Evolutionary conservation across 345 rosid species (phyloP).

Genomic region (Brassica carinata): DNA sequence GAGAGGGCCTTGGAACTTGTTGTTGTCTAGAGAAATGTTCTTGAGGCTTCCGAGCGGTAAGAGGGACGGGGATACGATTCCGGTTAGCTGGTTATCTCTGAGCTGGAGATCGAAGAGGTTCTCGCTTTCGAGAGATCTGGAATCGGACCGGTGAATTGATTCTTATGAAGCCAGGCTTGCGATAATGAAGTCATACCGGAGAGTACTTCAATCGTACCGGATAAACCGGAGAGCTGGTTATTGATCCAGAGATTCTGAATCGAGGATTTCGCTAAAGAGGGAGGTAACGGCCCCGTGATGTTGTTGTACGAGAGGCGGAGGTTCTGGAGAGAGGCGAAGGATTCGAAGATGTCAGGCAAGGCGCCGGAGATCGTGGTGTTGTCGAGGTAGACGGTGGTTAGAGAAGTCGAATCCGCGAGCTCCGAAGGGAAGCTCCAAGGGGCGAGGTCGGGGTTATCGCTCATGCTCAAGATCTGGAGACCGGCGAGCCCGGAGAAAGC

Average conservation of each 20-base stretch:
- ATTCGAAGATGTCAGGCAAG: conserved; percentile 61
- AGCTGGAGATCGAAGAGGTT: conserved; percentile 66
- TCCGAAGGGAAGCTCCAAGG: conserved; percentile 70
- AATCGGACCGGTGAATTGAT: conserved; percentile 68
- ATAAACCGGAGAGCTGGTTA: conserved; percentile 57
- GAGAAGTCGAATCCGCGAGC: conserved; percentile 45
- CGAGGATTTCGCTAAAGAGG: conserved; percentile 49
- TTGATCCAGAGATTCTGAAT: conserved; percentile 69
- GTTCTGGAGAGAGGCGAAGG: conserved; percentile 48
- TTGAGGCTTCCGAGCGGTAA: conserved; percentile 40
- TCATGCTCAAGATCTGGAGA: conserved; percentile 51
- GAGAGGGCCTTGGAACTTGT: conserved; percentile 77
- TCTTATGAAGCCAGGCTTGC: conserved; percentile 74
- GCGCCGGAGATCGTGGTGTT: conserved; percentile 47
- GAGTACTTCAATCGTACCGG: conserved; percentile 64
- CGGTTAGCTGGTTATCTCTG: conserved; percentile 76
- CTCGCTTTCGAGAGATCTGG: conserved; percentile 65
- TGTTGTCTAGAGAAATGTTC: conserved; percentile 60
- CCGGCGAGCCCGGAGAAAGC: conserved; percentile 64
- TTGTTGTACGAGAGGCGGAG: conserved; percentile 72
- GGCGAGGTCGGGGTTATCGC: conserved; percentile 37
- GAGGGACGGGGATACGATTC: conserved; percentile 57
- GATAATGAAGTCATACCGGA: conserved; percentile 54
- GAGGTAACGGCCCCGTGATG: conserved; percentile 66
- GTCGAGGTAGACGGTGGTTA: conserved; percentile 49